Base-by-base conservation (phyloP, 257 asterid genomes). In the Misopates orontium region DNA sequence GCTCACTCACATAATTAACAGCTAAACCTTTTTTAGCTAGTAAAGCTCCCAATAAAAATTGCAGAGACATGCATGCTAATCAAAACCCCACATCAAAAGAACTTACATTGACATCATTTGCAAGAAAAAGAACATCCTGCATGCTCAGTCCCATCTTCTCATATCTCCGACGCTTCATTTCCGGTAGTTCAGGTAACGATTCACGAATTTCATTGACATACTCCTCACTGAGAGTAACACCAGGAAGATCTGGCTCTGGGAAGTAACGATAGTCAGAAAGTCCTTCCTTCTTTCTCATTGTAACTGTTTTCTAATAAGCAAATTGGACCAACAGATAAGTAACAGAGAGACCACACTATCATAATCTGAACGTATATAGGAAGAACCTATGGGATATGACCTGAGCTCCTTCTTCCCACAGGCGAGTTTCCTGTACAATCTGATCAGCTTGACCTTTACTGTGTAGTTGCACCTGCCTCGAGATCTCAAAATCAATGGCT, bases 361-460 rank as follows among this genome's bases (percentile, higher is more conserved):
- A 18, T 5, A 56, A 40, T 60, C 13, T 19, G 40, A 62, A 17
- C 49, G 39, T 64, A 49, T 36, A 21, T 25, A 31, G 56, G 10
- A 55, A 61, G 36, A 67, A 70, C 14, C 42, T 4, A 56, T 65
- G 48, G 62, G 45, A 78, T 62, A 49, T 75, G 76, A 93, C 97
- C 99, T 93, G 99, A 79, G 95, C 81, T 40, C 97, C 96, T 77
- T 94, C 99, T 73, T 94, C 99, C 99, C 97, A 94, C 36, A 83
- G 92, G 56, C 99, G 96, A 80, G 99, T 94, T 79, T 94, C 99
- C 78, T 76, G 97, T 64, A 88, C 95, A 77, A 94, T 90, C 73
- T 87, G 80, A 78, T 86, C 85, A 51, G 79, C 83, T 80, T 83
- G 87, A 56, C 96, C 95, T 85, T 90, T 84, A 78, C 54, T 74